Evolutionary conservation across 2,329 filamentous ascomycete genomes (phyloP), one percentile per base, ranked within the genome.

Genomic region (Ophiostoma ips): DNA sequence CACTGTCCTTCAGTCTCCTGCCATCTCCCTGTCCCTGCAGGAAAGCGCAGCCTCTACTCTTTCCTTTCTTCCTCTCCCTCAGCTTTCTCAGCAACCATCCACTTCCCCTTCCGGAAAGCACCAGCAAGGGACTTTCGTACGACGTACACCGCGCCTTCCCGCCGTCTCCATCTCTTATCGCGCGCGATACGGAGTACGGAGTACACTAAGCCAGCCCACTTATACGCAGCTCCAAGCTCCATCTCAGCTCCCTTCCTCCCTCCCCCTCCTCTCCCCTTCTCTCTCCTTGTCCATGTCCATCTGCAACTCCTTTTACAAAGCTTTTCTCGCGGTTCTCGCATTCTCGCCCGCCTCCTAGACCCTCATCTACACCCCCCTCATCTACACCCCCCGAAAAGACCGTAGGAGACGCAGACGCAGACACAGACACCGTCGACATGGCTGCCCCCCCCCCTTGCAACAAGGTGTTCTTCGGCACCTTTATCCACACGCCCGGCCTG

Each of bases 381-480:
- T 21, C 16, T 19, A 13, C 18, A 10, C 16, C 24, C 31, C 15
- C 21, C 19, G 21, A 24, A 21, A 28, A 41, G 28, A 44, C 24
- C n/a, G n/a, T n/a, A n/a, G n/a, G n/a, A n/a, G n/a, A n/a, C n/a
- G n/a, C n/a, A n/a, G n/a, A n/a, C n/a, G n/a, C n/a, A n/a, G n/a
- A 28, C 24, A 28, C 4, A 8, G 24, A 28, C 24, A 28, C 5
- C 24, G 5, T 28, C 24, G 16, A n/a, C n/a, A 10, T 18, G 24
- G 1, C 33, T n/a, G 12, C 33, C 33, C 19, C 33, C 5, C 15
- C 34, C 31, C 45, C 33, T 15, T 24, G 9, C 33, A 33, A 45
- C 41, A 21, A 74, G 57, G 57, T 78, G 18, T 74, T 77, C 56
- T 59, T 72, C 35, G 76, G 76, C 52, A 72, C 70, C 0, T 79